Evolutionary conservation across 139 green algal genomes (phyloP).

Genomic region (Edaphochlamys debaryana): DNA sequence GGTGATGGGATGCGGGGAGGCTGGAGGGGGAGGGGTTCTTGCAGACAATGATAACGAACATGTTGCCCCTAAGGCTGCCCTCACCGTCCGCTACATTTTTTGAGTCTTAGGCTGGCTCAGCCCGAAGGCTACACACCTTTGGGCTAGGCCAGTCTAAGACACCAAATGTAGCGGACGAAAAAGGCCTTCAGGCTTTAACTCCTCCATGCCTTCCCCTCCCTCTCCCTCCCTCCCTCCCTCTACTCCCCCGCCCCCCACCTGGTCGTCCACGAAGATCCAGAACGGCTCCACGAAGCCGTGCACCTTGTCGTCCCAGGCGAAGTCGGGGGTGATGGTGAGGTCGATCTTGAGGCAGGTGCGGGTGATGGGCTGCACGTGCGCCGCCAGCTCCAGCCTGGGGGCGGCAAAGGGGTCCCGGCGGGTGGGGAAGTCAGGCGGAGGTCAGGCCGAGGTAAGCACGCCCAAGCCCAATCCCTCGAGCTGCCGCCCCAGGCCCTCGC

Average conservation of each 20-base stretch:
- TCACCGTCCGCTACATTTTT: too few species aligned
- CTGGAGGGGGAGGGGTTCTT: not conserved
- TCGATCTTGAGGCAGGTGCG: conserved; percentile 93
- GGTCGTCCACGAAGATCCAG: conserved; percentile 97
- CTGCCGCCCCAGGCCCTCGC: too few species aligned
- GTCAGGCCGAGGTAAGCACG: not conserved
- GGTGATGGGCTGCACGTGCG: conserved; percentile 97
- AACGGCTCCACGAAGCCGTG: conserved; percentile 96
- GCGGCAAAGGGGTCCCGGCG: not conserved
- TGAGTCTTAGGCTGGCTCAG: too few species aligned
- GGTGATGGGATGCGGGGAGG: not conserved
- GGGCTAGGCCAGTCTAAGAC: too few species aligned
- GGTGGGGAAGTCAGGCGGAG: too few species aligned
- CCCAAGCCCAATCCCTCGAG: too few species aligned
- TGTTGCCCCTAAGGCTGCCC: not conserved
- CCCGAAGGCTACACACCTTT: too few species aligned
- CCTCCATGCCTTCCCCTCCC: too few species aligned
- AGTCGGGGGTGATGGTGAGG: conserved; percentile 98
- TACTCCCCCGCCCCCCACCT: conserved; percentile 7
- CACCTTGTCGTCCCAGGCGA: conserved; percentile 83
- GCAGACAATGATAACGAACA: not conserved
- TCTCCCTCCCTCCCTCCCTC: not conserved
- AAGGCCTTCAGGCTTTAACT: too few species aligned
- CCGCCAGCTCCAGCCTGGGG: conserved; percentile 86
- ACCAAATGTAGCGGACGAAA: too few species aligned